These are phyloP conservation scores for Salix brachista DNA, from an alignment of 345 rosid species.

Conservation along the genomic window DNA sequence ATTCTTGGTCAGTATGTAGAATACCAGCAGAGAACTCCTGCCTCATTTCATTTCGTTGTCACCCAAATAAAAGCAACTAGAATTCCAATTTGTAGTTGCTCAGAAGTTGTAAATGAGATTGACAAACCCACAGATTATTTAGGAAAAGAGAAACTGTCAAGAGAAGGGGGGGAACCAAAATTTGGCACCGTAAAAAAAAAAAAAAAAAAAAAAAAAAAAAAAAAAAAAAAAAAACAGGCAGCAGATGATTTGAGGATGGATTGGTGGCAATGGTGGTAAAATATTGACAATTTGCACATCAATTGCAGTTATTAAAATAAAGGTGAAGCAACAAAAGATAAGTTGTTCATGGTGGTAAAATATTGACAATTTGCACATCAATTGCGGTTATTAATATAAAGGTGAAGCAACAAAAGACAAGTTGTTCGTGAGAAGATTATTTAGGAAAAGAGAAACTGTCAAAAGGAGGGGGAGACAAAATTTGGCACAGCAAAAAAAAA, in stretches of 20 bases:
- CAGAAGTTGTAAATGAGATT: not conserved
- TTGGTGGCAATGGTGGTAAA: too few relatives aligned
- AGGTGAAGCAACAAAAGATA: too few relatives aligned
- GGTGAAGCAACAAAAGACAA: too few relatives aligned
- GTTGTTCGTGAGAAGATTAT: not conserved
- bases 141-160: not conserved
- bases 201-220: too few relatives aligned
- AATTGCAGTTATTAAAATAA: too few relatives aligned
- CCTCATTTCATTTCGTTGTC: not conserved
- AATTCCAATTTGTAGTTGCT: not conserved
- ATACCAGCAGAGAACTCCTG: not conserved
- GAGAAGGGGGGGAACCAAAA: not conserved
- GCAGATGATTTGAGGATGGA: not conserved
- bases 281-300: too few relatives aligned
- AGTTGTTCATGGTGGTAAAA: too few relatives aligned
- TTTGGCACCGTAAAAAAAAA: not conserved
- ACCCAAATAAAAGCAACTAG: not conserved
- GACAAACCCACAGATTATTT: not conserved
- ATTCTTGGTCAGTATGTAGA: not conserved
- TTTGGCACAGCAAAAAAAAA: not conserved
- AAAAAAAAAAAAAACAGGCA: not conserved
- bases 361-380: too few relatives aligned
- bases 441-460: not conserved
- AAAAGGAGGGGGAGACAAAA: not conserved
- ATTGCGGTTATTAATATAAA: too few relatives aligned